Evolutionary conservation across 2,329 filamentous ascomycete genomes (phyloP).

Genomic region (Hymenoscyphus albidus): DNA sequence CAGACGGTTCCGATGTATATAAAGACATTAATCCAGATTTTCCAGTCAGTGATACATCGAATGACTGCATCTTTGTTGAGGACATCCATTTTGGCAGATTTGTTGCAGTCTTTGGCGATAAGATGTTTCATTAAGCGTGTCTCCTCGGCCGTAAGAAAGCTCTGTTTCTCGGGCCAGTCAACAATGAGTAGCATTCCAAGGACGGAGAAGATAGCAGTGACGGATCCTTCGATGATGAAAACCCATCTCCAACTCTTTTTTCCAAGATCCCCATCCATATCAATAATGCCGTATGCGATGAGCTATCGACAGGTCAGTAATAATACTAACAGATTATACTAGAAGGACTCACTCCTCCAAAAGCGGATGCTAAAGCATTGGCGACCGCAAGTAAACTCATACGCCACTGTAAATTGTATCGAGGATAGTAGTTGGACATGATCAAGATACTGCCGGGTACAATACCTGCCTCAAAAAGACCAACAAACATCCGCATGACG

Average conservation of each 20-base stretch:
- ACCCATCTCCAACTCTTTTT: constrained; percentile 49
- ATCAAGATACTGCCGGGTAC: constrained; percentile 5
- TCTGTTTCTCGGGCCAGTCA: constrained; percentile 9
- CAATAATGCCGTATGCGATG: constrained; percentile 45
- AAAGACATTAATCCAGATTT: constrained; percentile 8
- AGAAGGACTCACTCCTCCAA: constrained; percentile 3
- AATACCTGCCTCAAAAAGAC: constrained; percentile 5
- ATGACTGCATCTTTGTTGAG: constrained; percentile 2
- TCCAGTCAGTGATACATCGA: constrained; percentile 5
- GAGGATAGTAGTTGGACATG: constrained; percentile 7
- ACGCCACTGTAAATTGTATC: constrained; percentile 10
- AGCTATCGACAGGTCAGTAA: constrained; percentile 27
- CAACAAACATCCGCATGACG: constrained; percentile 8
- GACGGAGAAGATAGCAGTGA: constrained; percentile 33
- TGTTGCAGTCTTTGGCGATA: constrained; percentile 10
- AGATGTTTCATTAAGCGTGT: constrained; percentile 1
- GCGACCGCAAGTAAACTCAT: constrained; percentile 5
- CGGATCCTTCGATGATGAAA: constrained; percentile 42
- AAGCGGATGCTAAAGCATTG: constrained; percentile 7
- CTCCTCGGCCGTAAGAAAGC: constrained; percentile 3
- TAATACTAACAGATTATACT: neutral
- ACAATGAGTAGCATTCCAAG: constrained; percentile 6
- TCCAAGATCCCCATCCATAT: constrained; percentile 43
- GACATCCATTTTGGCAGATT: constrained; percentile 5
- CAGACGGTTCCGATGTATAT: constrained; percentile 6